Conservation (phyloP, 1,284 basidiomycete species). For the Retiboletus flavoniger region DNA sequence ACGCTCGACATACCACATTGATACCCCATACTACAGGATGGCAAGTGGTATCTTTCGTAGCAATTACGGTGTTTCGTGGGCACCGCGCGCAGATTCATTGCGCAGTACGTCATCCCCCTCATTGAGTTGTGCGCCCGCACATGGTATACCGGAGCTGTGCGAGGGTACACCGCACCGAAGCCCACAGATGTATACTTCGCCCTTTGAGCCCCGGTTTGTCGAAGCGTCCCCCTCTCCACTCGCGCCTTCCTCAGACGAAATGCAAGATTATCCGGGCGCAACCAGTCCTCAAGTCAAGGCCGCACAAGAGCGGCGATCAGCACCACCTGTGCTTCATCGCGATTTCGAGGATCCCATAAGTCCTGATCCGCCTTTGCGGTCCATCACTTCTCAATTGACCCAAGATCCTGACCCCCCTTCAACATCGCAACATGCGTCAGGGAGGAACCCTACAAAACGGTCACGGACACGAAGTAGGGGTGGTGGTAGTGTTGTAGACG, state of each 20-base stretch:
- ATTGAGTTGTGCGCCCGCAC: slow-evolving; percentile 23
- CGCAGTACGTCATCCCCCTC: slow-evolving; percentile 30
- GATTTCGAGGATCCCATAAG: slow-evolving; percentile 38
- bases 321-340: slow-evolving; percentile 51
- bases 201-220: slow-evolving; percentile 40
- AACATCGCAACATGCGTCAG: neutral
- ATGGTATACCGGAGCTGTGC: slow-evolving; percentile 19
- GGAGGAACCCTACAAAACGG: neutral
- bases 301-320: slow-evolving; percentile 37
- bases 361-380: slow-evolving; percentile 24
- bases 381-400: slow-evolving; percentile 10
- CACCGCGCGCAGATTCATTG: slow-evolving; percentile 45
- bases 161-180: neutral
- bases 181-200: slow-evolving; percentile 35
- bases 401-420: neutral
- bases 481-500: slow-evolving; percentile 5
- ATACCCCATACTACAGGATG: slow-evolving; percentile 49
- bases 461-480: slow-evolving; percentile 4
- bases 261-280: neutral
- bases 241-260: slow-evolving; percentile 8
- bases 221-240: slow-evolving; percentile 44
- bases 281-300: neutral
- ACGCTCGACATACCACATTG: slow-evolving; percentile 6
- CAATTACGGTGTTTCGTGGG: slow-evolving; percentile 59
- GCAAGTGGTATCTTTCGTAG: slow-evolving; percentile 53